Base-by-base conservation (phyloP, 805 yeast species). In the Ogataea paradorogensis region DNA sequence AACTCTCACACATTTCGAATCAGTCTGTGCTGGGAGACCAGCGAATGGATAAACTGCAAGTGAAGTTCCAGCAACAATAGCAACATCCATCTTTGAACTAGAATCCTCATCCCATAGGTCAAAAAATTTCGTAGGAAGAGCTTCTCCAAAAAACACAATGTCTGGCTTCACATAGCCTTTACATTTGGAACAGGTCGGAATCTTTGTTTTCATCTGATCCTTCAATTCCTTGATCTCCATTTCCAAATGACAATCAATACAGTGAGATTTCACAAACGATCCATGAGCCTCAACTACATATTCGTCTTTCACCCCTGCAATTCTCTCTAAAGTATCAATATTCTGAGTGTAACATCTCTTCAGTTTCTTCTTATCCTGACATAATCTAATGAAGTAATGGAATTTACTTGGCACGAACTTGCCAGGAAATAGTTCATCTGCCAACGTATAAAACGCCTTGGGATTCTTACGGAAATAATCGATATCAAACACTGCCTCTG, bases 401-500 rank as follows among this genome's bases (percentile, higher is more conserved):
- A 87, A 89, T 49, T 72, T 71, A 7, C 96, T 84, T 0, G 98
- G 97, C 21, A 74, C 62, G 56, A 81, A 91, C 48, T 83, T 81
- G 0, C 96, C 95, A 0, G 99, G 99, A 53, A 82, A 87, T 35
- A 91, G 66, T 52, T 89, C 97, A 11, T 76, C 76, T 0, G 96
- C 95, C 37, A 91, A 67, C 0, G 84, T 77, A 55, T 85, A 89
- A 56, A 91, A 91, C 0, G 97, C 93, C 44, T 76, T 71, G 0
- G 98, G 98, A 37, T 76, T 74, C 40, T 83, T 69, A 32, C 72
- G 65, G 62, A 88, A 87, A 58, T 76, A 91, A 14, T 82, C 90
- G 29, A 91, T 82, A 56, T 90, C 97, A 59, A 91, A 91, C 1
- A 91, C 96, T 0, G 97, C 97, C 58, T 91, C 99, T 1, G 97